Conservation (phyloP, 768 basidiomycete species). For the Amanita rubescens region DNA sequence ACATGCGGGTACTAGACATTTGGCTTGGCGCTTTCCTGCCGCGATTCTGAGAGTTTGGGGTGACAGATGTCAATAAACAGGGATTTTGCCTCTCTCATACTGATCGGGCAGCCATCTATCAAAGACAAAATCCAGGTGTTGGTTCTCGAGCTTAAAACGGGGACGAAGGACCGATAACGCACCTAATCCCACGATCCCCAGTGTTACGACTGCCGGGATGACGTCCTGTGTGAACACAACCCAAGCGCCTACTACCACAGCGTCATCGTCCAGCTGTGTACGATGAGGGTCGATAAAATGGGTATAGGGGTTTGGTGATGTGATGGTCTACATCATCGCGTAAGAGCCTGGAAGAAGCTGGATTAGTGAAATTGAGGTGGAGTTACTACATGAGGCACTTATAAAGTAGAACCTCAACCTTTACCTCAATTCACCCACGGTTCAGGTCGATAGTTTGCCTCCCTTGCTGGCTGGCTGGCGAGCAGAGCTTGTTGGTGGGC, state of each 20-base stretch:
- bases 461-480: slow-evolving; percentile 39
- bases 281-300: no score
- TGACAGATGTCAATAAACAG: neutral
- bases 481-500: neutral
- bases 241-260: slow-evolving; percentile 46
- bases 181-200: slow-evolving; percentile 58
- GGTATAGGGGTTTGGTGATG: no score
- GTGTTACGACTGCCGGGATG: slow-evolving; percentile 63
- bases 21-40: slow-evolving; percentile 53
- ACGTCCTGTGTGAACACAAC: slow-evolving; percentile 58
- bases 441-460: slow-evolving; percentile 33
- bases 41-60: slow-evolving; percentile 4
- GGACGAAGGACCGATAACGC: slow-evolving; percentile 30
- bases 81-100: slow-evolving; percentile 44
- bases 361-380: no score
- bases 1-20: slow-evolving; percentile 62
- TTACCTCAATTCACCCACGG: slow-evolving; percentile 48
- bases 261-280: slow-evolving; percentile 60
- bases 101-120: slow-evolving; percentile 69
- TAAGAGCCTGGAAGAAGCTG: no score
- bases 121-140: slow-evolving; percentile 1
- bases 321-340: no score
- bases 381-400: slow-evolving; percentile 48
- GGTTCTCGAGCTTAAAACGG: neutral
- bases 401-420: slow-evolving; percentile 61